Evolutionary conservation across 345 rosid species (phyloP).

Genomic region (Kandelia obovata): DNA sequence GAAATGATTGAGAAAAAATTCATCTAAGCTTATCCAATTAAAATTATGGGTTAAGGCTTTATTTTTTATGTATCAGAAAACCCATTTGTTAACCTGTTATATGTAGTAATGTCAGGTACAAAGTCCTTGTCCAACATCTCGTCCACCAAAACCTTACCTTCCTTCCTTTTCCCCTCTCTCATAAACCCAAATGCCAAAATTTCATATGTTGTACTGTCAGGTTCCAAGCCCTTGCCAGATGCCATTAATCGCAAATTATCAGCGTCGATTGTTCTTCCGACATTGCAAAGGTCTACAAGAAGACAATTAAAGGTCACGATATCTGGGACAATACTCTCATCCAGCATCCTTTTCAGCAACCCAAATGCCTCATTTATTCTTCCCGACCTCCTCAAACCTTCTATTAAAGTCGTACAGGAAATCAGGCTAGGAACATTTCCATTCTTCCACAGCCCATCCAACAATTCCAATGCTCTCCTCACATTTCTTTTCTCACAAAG

Average conservation of each 20-base stretch:
- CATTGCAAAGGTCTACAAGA: constrained; percentile 62
- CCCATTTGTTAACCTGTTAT: constrained; percentile 61
- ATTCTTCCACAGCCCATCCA: constrained; percentile 55
- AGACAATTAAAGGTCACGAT: constrained; percentile 72
- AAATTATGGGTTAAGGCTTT: no score
- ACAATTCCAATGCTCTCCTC: constrained; percentile 49
- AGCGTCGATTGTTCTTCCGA: constrained; percentile 51
- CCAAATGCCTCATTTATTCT: constrained; percentile 44
- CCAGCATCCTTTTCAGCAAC: constrained; percentile 66
- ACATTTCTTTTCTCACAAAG: constrained; percentile 48
- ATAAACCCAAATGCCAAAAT: constrained; percentile 59
- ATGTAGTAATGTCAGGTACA: constrained; percentile 65
- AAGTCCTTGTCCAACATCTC: constrained; percentile 85
- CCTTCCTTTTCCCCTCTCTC: constrained; percentile 53
- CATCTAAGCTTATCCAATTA: no score
- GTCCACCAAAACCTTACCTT: constrained; percentile 57
- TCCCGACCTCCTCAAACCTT: constrained; percentile 66
- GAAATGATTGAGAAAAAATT: no score
- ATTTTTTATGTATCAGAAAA: constrained; percentile 24
- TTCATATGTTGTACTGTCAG: constrained; percentile 49
- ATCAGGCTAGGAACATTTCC: constrained; percentile 62
- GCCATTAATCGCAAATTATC: constrained; percentile 62
- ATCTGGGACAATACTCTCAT: constrained; percentile 56
- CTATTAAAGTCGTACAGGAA: constrained; percentile 67
- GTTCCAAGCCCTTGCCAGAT: constrained; percentile 54